Evolutionary conservation across 805 yeast genomes (phyloP).

Genomic region (Vanderwaltozyma polyspora): DNA sequence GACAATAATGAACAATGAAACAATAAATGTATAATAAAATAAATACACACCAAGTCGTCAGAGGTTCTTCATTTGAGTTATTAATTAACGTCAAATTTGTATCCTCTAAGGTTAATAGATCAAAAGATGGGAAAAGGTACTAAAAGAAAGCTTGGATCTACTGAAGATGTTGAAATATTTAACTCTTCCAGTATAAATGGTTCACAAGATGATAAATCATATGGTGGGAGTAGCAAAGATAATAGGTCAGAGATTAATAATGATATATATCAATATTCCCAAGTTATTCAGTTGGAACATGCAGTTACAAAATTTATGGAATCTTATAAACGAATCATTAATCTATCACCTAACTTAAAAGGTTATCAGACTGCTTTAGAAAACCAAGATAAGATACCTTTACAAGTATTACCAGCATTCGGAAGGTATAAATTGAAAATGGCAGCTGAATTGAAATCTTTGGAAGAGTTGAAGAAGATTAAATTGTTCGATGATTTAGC

Average conservation of each 20-base stretch:
- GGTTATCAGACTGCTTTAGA: constrained; percentile 29
- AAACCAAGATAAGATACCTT: constrained; percentile 23
- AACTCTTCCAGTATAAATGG: too few relatives aligned
- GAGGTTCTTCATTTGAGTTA: too few relatives aligned
- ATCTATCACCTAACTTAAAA: constrained; percentile 44
- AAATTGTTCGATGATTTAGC: constrained; percentile 45
- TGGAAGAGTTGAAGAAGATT: constrained; percentile 39
- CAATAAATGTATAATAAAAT: too few relatives aligned
- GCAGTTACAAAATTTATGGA: constrained; percentile 43
- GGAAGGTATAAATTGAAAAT: constrained; percentile 44
- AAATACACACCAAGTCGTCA: too few relatives aligned
- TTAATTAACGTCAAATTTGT: too few relatives aligned
- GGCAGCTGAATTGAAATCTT: constrained; percentile 48
- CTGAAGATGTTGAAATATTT: too few relatives aligned
- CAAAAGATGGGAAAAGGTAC: too few relatives aligned
- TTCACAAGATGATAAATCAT: background rate
- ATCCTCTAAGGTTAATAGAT: too few relatives aligned
- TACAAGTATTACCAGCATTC: constrained; percentile 39
- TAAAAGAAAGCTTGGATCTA: too few relatives aligned
- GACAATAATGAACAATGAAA: too few relatives aligned
- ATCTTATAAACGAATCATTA: constrained; percentile 38
- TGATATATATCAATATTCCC: constrained; percentile 18
- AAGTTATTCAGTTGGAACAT: constrained; percentile 36
- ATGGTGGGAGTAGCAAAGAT: too few relatives aligned
- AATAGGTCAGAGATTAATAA: too few relatives aligned